Evolutionary conservation across 129 eudicot species (phyloP).

Genomic region (Lactuca sativa): DNA sequence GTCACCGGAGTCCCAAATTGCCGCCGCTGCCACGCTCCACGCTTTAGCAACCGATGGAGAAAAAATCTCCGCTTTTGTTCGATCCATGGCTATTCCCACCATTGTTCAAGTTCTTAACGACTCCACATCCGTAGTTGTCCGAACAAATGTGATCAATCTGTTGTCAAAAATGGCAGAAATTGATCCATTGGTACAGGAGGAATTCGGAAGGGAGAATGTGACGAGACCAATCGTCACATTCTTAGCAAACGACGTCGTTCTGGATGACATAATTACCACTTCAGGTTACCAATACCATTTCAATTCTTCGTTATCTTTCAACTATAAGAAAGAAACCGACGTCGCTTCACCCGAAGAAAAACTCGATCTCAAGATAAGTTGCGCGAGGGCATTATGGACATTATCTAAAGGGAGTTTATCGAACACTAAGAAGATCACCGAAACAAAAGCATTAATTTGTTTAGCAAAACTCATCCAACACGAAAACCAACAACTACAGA

Average conservation of each 20-base stretch:
- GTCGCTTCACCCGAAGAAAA: conserved; percentile 54
- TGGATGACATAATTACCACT: conserved; percentile 35
- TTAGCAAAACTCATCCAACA: conserved; percentile 62
- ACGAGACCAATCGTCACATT: conserved; percentile 54
- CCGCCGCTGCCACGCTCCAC: conserved; percentile 51
- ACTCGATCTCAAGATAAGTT: conserved; percentile 44
- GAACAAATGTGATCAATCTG: conserved; percentile 47
- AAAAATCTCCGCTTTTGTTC: conserved; percentile 39
- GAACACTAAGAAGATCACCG: conserved; percentile 66
- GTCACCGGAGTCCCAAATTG: conserved; percentile 55
- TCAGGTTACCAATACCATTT: conserved; percentile 15
- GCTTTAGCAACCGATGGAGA: conserved; percentile 47
- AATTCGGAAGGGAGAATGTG: conserved; percentile 72
- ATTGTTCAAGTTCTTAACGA: conserved; percentile 48
- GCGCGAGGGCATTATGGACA: conserved; percentile 60
- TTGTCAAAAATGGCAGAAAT: conserved; percentile 61
- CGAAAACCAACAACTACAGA: conserved; percentile 54
- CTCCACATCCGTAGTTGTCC: conserved; percentile 45
- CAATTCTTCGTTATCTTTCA: conserved; percentile 37
- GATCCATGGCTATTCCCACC: conserved; percentile 36
- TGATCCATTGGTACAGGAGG: conserved; percentile 49
- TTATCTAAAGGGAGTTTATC: conserved; percentile 53
- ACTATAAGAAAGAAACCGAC: conserved; percentile 45
- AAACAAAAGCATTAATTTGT: conserved; percentile 66
- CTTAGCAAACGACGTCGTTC: conserved; percentile 46